Evolutionary conservation across 2,329 filamentous ascomycete genomes (phyloP).

Genomic region (Diaporthe ilicicola): DNA sequence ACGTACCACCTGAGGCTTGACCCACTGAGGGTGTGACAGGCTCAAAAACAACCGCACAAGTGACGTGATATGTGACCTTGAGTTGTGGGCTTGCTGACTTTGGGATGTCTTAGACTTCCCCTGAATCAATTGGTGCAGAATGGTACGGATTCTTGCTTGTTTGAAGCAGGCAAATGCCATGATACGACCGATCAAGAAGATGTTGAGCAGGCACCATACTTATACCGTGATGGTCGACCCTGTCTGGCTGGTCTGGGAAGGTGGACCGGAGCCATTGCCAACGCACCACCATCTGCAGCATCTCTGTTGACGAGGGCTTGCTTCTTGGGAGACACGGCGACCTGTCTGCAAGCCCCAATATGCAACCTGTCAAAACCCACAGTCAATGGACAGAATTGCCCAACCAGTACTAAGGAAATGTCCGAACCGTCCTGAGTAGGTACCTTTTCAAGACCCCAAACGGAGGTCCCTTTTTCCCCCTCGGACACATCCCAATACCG

Average conservation of each 20-base stretch:
- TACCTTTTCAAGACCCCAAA: conserved; percentile 6
- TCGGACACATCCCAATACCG: not conserved
- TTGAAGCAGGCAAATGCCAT: conserved; percentile 19
- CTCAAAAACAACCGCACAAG: not conserved
- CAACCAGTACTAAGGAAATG: conserved; percentile 7
- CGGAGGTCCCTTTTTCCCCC: not conserved
- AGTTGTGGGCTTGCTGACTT: not conserved
- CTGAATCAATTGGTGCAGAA: not conserved
- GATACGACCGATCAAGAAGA: not conserved
- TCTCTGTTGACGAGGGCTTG: conserved; percentile 34
- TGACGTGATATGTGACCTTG: conserved; percentile 4
- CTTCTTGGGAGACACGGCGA: conserved; percentile 28
- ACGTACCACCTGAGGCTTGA: conserved; percentile 11
- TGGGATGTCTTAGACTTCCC: conserved; percentile 5
- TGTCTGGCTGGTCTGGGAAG: conserved; percentile 32
- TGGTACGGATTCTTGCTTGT: not conserved
- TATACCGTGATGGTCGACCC: conserved; percentile 39
- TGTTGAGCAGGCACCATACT: conserved; percentile 38
- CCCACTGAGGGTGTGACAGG: conserved; percentile 13
- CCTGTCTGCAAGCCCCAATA: conserved; percentile 32
- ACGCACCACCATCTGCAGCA: conserved; percentile 33
- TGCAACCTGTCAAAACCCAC: conserved; percentile 29
- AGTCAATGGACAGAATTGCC: conserved; percentile 3
- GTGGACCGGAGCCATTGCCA: conserved; percentile 35
- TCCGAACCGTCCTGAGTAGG: conserved; percentile 1